phyloP scores from a whole-genome alignment of 257 asterid species.

The Ehretia macrophylla region DNA sequence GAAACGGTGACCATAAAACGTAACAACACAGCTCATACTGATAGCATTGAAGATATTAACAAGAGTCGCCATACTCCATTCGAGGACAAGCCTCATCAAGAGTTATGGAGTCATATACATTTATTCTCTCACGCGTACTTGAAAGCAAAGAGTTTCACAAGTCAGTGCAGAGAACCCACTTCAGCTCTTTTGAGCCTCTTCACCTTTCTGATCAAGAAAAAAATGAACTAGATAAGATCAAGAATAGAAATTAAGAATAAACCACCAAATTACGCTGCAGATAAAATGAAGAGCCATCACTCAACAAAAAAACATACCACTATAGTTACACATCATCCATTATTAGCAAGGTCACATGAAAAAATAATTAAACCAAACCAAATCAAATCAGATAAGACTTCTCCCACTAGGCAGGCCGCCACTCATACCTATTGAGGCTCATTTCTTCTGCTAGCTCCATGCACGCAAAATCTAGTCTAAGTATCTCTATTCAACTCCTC shows the following conservation, averaged over 20 bases:
- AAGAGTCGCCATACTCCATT: background rate
- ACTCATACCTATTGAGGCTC: no score
- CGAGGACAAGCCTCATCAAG: constrained; percentile 4
- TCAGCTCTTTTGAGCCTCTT: constrained; percentile 25
- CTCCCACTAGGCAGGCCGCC: no score
- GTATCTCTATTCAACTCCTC: background rate
- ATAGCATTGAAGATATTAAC: constrained; percentile 5
- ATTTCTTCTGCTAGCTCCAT: no score
- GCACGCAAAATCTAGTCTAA: no score
- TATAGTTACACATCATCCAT: background rate
- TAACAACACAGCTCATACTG: background rate
- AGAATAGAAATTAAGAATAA: background rate
- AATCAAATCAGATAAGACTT: no score
- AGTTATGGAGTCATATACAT: constrained; percentile 8
- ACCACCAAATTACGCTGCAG: background rate
- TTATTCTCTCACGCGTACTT: constrained; percentile 9
- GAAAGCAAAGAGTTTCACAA: constrained; percentile 2
- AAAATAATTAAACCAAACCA: no score
- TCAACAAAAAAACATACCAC: background rate
- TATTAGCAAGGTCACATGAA: no score
- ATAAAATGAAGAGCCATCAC: background rate
- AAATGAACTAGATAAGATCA: background rate
- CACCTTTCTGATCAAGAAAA: constrained; percentile 29
- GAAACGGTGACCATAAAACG: background rate
- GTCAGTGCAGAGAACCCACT: constrained; percentile 7